Conservation (phyloP, 768 basidiomycete genomes). For the Pholiota molesta region DNA sequence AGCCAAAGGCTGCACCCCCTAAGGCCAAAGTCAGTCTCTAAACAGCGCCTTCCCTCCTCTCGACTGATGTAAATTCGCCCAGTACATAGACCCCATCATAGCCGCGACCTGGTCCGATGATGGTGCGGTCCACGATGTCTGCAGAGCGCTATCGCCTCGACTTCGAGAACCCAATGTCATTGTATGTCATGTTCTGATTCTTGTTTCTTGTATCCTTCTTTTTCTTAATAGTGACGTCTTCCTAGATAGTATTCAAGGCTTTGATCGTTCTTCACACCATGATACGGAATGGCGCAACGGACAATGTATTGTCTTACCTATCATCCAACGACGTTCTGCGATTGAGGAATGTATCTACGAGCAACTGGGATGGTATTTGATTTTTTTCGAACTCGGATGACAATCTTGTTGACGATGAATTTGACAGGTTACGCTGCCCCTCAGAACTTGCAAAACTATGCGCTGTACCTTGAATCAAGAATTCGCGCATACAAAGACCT, state of each 20-base stretch:
- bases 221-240: slow-evolving; percentile 4
- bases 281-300: slow-evolving; percentile 95
- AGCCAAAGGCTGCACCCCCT: slow-evolving; percentile 94
- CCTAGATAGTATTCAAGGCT: slow-evolving; percentile 97
- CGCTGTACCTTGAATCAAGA: slow-evolving; percentile 84
- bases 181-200: slow-evolving; percentile 47
- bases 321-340: slow-evolving; percentile 81
- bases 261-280: slow-evolving; percentile 94
- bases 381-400: background rate
- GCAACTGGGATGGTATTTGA: slow-evolving; percentile 83
- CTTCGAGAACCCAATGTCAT: slow-evolving; percentile 92
- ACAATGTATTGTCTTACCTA: slow-evolving; percentile 86
- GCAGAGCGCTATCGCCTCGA: slow-evolving; percentile 81
- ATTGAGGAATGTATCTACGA: slow-evolving; percentile 78
- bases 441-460: slow-evolving; percentile 86
- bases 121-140: slow-evolving; percentile 90
- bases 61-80: slow-evolving; percentile 15
- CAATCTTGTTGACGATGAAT: slow-evolving; percentile 1
- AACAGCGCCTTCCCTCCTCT: slow-evolving; percentile 4
- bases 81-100: slow-evolving; percentile 98
- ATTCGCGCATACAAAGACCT: slow-evolving; percentile 88
- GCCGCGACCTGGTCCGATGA: slow-evolving; percentile 97
- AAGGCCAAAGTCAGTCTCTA: slow-evolving; percentile 78
- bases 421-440: slow-evolving; percentile 79
- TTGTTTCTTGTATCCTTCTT: background rate